Base-by-base conservation (phyloP, 768 basidiomycete species). In the Russula ochroleuca region DNA sequence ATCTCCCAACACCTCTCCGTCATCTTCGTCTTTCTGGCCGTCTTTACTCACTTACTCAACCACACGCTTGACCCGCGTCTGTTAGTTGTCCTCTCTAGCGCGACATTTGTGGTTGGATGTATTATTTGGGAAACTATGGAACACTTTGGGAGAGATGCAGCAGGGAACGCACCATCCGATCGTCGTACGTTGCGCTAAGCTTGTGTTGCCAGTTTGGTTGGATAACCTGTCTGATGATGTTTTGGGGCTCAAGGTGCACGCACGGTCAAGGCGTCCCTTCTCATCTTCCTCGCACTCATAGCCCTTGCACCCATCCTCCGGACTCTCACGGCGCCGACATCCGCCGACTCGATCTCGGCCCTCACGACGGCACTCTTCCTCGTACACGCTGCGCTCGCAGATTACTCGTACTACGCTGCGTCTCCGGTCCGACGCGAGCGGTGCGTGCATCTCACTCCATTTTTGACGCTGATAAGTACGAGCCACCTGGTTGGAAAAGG, bases 281-380 rank as follows among this genome's bases (percentile, higher is more conserved):
- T 98, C 63, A 89, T 95, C 68, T 91, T 96, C 71, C 81, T 97
- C 25, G 84, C 91, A 8, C 81, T 99, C 64, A 85, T 97, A 78
- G 87, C 94, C 17, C 79, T 98, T 59, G 88, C 94, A 3, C 97
- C 97, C 15, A 90, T 98, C 11, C 78, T 98, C 61, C 84, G 88
- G 70, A 98, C 96, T 6, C 77, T 99, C 71, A 96, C 94, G 33
- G 90, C 92, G 43, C 92, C 95, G 28, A 98, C 95, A 5, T 97
- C 96, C 43, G 91, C 91, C 14, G 97, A 99, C 73, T 94, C 94
- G 33, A 95, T 98, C 67, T 98, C 94, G 94, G 94, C 96, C 7
- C 76, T 98, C 56, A 85, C 93, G n/a, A 90, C 91, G 4, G 79
- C 81, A 57, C 82, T 98, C 49, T 92, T 98, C 74, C 78, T 84